A percentile compares a stretch with the other conserved stretches of the same genome.
These are phyloP conservation scores for Blastomyces emzantsi DNA, from an alignment of 2,329 filamentous ascomycete species.

Conservation along the genomic window DNA sequence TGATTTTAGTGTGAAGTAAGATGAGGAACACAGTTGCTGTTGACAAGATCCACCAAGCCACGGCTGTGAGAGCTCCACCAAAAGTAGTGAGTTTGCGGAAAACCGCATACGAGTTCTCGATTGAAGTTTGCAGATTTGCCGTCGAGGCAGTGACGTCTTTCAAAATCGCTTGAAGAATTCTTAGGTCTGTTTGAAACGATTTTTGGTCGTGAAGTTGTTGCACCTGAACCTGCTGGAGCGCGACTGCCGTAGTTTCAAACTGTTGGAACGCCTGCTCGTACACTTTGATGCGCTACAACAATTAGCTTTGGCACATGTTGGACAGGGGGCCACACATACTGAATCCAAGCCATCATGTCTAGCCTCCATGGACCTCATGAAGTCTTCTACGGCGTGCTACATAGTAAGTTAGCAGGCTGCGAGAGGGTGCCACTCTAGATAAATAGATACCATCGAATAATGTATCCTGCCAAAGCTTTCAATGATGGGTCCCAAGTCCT, in stretches of 20 bases:
- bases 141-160: conserved; percentile 19
- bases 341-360: conserved; percentile 28
- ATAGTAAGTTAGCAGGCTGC: not conserved
- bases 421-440: not conserved
- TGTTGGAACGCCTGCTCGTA: conserved; percentile 28
- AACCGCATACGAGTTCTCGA: conserved; percentile 18
- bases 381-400: conserved; percentile 19
- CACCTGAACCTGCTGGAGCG: conserved; percentile 28
- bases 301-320: not conserved
- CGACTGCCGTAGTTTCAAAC: conserved; percentile 26
- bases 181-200: conserved; percentile 18
- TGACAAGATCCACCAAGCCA: conserved; percentile 12
- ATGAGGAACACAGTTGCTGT: conserved; percentile 11
- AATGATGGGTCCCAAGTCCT: conserved; percentile 24
- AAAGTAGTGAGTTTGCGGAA: conserved; percentile 16
- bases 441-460: conserved; percentile 26
- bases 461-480: conserved; percentile 26
- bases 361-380: conserved; percentile 17
- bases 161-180: conserved; percentile 17
- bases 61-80: conserved; percentile 10
- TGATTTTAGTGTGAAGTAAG: conserved; percentile 6
- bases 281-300: conserved; percentile 26
- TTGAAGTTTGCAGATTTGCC: conserved; percentile 16
- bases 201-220: conserved; percentile 27
- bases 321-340: conserved; percentile 18